These are phyloP conservation scores for Penicillium sp. DNA, from an alignment of 2,329 filamentous ascomycete species.

Conservation along the genomic window DNA sequence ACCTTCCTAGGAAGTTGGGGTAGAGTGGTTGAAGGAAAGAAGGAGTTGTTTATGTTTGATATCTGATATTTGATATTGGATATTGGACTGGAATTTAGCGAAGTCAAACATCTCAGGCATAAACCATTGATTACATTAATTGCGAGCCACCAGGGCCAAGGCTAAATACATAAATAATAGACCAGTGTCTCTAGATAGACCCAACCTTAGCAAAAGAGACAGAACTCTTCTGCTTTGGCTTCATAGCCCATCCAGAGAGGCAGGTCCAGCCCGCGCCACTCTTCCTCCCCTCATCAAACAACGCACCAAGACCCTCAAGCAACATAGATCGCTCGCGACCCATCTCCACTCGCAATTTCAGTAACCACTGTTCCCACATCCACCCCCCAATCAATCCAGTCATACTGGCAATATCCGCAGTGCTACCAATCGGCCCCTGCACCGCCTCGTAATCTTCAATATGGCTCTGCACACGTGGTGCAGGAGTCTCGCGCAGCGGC, in stretches of 20 bases:
- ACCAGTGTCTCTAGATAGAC: neutral
- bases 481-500: constrained; percentile 45
- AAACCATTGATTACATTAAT: constrained; percentile 21
- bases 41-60: neutral
- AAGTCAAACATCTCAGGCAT: neutral
- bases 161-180: constrained; percentile 1
- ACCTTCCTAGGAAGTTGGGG: neutral
- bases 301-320: constrained; percentile 56
- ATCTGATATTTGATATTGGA: neutral
- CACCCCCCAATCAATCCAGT: constrained; percentile 81
- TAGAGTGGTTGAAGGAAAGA: neutral
- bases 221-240: constrained; percentile 38
- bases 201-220: neutral
- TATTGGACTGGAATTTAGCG: neutral
- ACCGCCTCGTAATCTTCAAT: constrained; percentile 59
- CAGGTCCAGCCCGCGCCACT: constrained; percentile 60
- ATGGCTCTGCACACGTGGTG: constrained; percentile 37
- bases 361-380: constrained; percentile 95
- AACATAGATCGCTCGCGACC: constrained; percentile 60
- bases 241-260: constrained; percentile 60
- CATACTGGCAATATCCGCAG: constrained; percentile 69
- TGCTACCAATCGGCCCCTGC: constrained; percentile 61
- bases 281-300: constrained; percentile 61
- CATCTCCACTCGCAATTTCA: constrained; percentile 84
- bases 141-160: constrained; percentile 5